These are phyloP conservation scores for Patellaria atrata DNA, from an alignment of 495 filamentous ascomycete genomes.

Conservation along the genomic window DNA sequence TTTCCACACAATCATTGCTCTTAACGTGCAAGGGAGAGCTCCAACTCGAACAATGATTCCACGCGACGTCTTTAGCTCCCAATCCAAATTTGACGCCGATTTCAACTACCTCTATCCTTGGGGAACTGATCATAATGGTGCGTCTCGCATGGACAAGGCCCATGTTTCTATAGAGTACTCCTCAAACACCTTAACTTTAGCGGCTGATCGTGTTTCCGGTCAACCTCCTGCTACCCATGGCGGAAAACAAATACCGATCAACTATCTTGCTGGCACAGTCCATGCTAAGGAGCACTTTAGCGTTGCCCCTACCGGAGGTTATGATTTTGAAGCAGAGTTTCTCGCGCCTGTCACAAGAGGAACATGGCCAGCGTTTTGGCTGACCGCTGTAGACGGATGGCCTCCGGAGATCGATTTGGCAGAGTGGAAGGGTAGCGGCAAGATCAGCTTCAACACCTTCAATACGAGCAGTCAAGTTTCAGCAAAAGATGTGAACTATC, in stretches of 20 bases:
- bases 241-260: slow-evolving; percentile 37
- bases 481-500: slow-evolving; percentile 36
- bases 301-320: slow-evolving; percentile 31
- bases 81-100: slow-evolving; percentile 34
- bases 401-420: slow-evolving; percentile 45
- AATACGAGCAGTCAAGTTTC: slow-evolving; percentile 37
- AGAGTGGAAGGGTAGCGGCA: slow-evolving; percentile 48
- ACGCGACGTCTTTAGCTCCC: slow-evolving; percentile 37
- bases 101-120: slow-evolving; percentile 39
- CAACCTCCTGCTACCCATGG: slow-evolving; percentile 25
- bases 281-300: slow-evolving; percentile 29
- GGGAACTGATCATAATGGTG: slow-evolving; percentile 39
- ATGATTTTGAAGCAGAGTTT: slow-evolving; percentile 39
- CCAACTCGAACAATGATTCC: slow-evolving; percentile 42
- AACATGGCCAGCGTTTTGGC: slow-evolving; percentile 39
- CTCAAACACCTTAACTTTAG: slow-evolving; percentile 30
- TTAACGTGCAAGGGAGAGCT: no score
- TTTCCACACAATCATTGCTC: no score
- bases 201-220: slow-evolving; percentile 32
- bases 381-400: slow-evolving; percentile 19
- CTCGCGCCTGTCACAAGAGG: slow-evolving; percentile 36
- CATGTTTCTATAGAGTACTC: slow-evolving; percentile 15
- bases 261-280: slow-evolving; percentile 39
- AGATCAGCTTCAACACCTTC: slow-evolving; percentile 48
- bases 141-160: slow-evolving; percentile 38